These are phyloP conservation scores for Protomyces macrosporus DNA, from an alignment of 1,139 yeast species.

Conservation along the genomic window DNA sequence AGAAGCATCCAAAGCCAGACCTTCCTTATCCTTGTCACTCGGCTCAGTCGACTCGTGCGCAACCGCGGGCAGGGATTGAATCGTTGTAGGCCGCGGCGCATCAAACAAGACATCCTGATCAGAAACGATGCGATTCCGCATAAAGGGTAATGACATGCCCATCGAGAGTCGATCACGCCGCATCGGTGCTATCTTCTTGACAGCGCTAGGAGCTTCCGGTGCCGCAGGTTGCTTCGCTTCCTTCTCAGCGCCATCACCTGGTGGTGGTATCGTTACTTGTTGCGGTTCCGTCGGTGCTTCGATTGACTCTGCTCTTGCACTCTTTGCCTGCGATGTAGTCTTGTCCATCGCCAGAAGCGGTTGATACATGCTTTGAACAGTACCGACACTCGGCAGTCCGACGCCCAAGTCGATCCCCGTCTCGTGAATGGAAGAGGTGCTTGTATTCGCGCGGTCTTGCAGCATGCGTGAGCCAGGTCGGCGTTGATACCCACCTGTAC, in stretches of 20 bases:
- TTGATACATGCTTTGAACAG: not conserved
- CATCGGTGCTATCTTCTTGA: not conserved
- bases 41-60: not conserved
- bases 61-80: not conserved
- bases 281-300: not conserved
- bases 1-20: not conserved
- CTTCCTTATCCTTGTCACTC: not conserved
- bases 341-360: not conserved
- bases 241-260: not conserved
- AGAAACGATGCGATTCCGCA: not conserved
- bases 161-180: not conserved
- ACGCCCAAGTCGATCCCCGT: not conserved
- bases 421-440: not conserved
- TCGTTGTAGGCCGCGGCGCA: not conserved
- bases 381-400: not conserved
- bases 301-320: not conserved
- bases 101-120: not conserved
- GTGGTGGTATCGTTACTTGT: not conserved
- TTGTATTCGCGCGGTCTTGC: not conserved
- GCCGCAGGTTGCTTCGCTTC: too few relatives aligned
- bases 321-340: not conserved
- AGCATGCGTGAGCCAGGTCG: not conserved
- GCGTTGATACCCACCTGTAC: not conserved
- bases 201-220: not conserved
- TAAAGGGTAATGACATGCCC: not conserved